A percentile compares a stretch with the other conserved stretches of the same genome.
Evolutionary conservation across 2,329 filamentous ascomycete species (phyloP).

Genomic region (Neonectria magnoliae): DNA sequence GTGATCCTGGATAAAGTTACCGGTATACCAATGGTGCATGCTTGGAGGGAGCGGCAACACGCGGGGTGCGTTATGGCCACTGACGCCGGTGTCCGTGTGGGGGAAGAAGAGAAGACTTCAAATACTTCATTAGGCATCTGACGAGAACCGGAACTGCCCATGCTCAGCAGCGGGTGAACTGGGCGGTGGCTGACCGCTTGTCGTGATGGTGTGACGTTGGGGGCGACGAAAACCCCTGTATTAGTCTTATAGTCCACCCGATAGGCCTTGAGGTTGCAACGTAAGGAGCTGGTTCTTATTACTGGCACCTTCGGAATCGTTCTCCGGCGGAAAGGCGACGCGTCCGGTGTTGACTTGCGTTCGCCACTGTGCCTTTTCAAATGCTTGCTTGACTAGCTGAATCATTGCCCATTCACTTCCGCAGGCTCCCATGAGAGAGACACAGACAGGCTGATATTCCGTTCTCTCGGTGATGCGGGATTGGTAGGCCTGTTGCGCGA

Average conservation of each 20-base stretch:
- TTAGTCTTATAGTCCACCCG: constrained; percentile 28
- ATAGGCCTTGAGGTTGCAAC: constrained; percentile 13
- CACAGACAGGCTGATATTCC: constrained; percentile 46
- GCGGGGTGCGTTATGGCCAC: constrained; percentile 24
- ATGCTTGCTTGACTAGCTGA: constrained; percentile 42
- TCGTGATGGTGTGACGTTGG: constrained; percentile 37
- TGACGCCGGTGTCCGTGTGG: constrained; percentile 22
- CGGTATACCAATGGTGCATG: not conserved
- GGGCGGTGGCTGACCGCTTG: constrained; percentile 23
- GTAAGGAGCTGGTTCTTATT: constrained; percentile 9
- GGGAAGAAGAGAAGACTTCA: constrained; percentile 1
- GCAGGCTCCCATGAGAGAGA: constrained; percentile 43
- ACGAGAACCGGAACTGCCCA: constrained; percentile 8
- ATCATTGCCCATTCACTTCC: constrained; percentile 43
- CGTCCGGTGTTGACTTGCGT: constrained; percentile 44
- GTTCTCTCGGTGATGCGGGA: constrained; percentile 42
- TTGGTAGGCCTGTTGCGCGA: constrained; percentile 45
- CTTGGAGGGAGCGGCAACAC: constrained; percentile 18
- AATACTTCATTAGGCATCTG: not conserved
- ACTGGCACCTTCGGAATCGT: constrained; percentile 13
- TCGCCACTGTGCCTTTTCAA: constrained; percentile 42
- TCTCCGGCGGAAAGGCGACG: constrained; percentile 41
- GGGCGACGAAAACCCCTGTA: constrained; percentile 13
- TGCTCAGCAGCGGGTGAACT: not conserved
- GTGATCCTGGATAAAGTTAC: not conserved